Percentiles rank a stretch among this genome's conserved stretches.
phyloP scores from a whole-genome alignment of 306 rosid species.

The Prunus kanzakura region DNA sequence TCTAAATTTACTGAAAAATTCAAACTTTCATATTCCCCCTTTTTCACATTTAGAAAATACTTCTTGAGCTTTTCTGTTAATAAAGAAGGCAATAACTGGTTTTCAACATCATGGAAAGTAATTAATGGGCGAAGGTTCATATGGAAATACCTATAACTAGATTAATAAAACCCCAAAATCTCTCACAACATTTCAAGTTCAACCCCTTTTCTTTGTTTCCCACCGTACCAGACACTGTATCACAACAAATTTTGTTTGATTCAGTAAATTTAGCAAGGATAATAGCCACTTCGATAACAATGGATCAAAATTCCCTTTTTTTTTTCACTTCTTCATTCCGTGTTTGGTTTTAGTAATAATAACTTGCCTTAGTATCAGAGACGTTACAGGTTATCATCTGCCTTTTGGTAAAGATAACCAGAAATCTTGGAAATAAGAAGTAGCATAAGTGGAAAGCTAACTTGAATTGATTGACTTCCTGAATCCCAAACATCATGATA shows the following conservation, averaged over 20 bases:
- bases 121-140: too few species aligned
- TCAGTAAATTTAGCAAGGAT: background rate
- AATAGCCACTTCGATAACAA: background rate
- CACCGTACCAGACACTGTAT: too few species aligned
- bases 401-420: background rate
- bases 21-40: too few species aligned
- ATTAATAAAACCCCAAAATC: too few species aligned
- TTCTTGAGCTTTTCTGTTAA: too few species aligned
- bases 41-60: too few species aligned
- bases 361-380: background rate
- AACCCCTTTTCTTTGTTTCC: too few species aligned
- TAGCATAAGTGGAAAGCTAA: background rate
- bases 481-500: background rate
- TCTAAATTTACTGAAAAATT: background rate
- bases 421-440: background rate
- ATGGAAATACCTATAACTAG: too few species aligned
- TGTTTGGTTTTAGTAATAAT: background rate
- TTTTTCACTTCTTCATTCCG: background rate
- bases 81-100: too few species aligned
- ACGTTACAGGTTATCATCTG: background rate
- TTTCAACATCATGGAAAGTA: too few species aligned
- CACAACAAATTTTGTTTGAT: too few species aligned
- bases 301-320: background rate
- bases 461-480: background rate
- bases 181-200: too few species aligned